Percentiles rank a stretch among this genome's conserved stretches.
phyloP scores from a whole-genome alignment of 2,329 filamentous ascomycete genomes.

The Clonostachys rosea region DNA sequence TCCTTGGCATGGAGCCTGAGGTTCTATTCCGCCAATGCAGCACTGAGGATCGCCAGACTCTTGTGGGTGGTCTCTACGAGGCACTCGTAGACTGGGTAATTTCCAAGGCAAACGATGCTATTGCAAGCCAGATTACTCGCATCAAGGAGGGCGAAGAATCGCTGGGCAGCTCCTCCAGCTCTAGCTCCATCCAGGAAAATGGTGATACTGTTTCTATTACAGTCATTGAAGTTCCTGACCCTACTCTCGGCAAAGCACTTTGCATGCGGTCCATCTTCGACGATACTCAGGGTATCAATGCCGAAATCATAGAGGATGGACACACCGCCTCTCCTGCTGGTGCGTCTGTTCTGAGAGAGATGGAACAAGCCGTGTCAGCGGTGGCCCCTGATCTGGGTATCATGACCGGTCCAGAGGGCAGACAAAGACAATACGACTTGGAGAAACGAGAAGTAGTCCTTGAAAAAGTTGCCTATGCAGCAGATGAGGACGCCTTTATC shows the following conservation, averaged over 20 bases:
- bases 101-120: slow-evolving; percentile 79
- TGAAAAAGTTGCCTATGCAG: slow-evolving; percentile 80
- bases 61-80: slow-evolving; percentile 88
- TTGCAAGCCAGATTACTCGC: slow-evolving; percentile 67
- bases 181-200: slow-evolving; percentile 64
- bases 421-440: slow-evolving; percentile 71
- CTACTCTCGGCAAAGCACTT: slow-evolving; percentile 79
- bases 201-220: slow-evolving; percentile 87
- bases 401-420: slow-evolving; percentile 58
- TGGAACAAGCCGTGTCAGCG: slow-evolving; percentile 75
- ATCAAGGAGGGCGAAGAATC: slow-evolving; percentile 64
- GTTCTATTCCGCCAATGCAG: slow-evolving; percentile 73
- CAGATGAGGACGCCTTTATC: slow-evolving; percentile 78
- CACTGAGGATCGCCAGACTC: slow-evolving; percentile 76
- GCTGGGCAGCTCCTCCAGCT: slow-evolving; percentile 58
- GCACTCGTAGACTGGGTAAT: slow-evolving; percentile 94
- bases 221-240: slow-evolving; percentile 78
- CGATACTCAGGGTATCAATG: slow-evolving; percentile 86
- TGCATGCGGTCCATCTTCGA: slow-evolving; percentile 89
- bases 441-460: slow-evolving; percentile 81
- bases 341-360: slow-evolving; percentile 82
- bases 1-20: slow-evolving; percentile 84
- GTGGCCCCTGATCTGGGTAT: slow-evolving; percentile 77
- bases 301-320: slow-evolving; percentile 95
- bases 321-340: slow-evolving; percentile 69